phyloP scores from a whole-genome alignment of 768 basidiomycete genomes.

The Collybia nuda region DNA sequence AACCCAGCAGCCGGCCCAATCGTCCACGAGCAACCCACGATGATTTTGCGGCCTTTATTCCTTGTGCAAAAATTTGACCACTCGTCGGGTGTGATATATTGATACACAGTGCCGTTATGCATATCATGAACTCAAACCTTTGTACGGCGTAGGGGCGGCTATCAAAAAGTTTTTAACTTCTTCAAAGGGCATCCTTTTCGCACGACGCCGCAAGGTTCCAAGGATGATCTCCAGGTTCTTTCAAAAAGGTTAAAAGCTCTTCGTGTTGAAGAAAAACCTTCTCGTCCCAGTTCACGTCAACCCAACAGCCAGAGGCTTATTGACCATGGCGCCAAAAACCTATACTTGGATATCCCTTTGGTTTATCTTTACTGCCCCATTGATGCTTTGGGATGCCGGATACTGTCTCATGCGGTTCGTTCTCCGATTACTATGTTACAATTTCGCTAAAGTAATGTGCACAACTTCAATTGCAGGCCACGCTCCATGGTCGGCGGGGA shows the following conservation, averaged over 20 bases:
- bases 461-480: slow-evolving; percentile 25
- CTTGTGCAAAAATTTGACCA: not conserved
- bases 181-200: slow-evolving; percentile 11
- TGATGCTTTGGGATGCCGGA: slow-evolving; percentile 72
- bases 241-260: slow-evolving; percentile 20
- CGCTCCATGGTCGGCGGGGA: slow-evolving; percentile 64
- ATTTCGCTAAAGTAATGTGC: slow-evolving; percentile 1
- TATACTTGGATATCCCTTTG: slow-evolving; percentile 52
- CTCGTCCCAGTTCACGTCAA: slow-evolving; percentile 5
- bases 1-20: too few species aligned
- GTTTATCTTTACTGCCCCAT: slow-evolving; percentile 56
- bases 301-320: not conserved
- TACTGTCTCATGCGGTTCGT: slow-evolving; percentile 43
- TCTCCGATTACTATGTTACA: slow-evolving; percentile 34
- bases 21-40: too few species aligned
- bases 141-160: slow-evolving; percentile 13
- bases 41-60: too few species aligned
- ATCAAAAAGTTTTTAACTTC: slow-evolving; percentile 10
- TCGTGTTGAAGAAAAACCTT: slow-evolving; percentile 9
- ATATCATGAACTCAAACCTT: not conserved
- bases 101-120: not conserved
- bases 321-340: slow-evolving; percentile 28
- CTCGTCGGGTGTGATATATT: not conserved
- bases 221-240: slow-evolving; percentile 22
- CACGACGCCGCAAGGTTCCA: slow-evolving; percentile 19